Base-by-base conservation (phyloP, 495 filamentous ascomycete species). In the Aspergillus cavernicola region DNA sequence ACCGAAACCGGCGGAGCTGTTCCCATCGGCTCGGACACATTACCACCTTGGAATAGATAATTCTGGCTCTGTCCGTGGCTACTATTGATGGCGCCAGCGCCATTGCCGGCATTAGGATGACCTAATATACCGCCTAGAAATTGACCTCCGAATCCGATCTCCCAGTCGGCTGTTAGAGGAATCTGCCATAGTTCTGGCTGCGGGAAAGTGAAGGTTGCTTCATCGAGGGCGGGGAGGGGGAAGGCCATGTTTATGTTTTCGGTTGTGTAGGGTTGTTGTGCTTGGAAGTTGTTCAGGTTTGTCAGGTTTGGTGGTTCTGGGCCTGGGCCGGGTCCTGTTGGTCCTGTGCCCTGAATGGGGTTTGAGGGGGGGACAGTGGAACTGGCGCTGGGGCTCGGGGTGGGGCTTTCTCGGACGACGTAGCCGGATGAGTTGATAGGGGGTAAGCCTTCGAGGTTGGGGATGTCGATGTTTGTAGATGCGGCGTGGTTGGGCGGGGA, bases 371-470 rank as follows among this genome's bases (percentile, higher is more conserved):
- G 2, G 20, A 7, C 6, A 15, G 20, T 20, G 16, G 38, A 20
- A 28, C 11, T n/a, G 24, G 26, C 19, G 26, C n/a, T 32, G 9
- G 23, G 18, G 16, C 51, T 29, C 35, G 36, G 39, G 23, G 36
- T 38, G 56, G 64, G 44, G 50, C 66, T 66, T n/a, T 70, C 51
- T 7, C 65, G 68, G 9, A 74, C 66, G 38, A 74, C 64, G 50
- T 74, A 74, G 28, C 71, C 71, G 1, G 57, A 61, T 7, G 68
- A 74, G 51, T 74, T 71, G 56, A 74, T 55, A 0, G 60, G 67
- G 6, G 70, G 70, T 0, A 74, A 50, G 13, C 70, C 71, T 38
- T 70, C 70, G 7, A 73, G 54, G 28, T 72, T 59, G 5, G 71
- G 68, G 42, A 71, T 68, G 40, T 66, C 35, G 29, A 60, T 22